Base-by-base conservation (phyloP, 1,284 basidiomycete species). In the Nidula niveotomentosa region DNA sequence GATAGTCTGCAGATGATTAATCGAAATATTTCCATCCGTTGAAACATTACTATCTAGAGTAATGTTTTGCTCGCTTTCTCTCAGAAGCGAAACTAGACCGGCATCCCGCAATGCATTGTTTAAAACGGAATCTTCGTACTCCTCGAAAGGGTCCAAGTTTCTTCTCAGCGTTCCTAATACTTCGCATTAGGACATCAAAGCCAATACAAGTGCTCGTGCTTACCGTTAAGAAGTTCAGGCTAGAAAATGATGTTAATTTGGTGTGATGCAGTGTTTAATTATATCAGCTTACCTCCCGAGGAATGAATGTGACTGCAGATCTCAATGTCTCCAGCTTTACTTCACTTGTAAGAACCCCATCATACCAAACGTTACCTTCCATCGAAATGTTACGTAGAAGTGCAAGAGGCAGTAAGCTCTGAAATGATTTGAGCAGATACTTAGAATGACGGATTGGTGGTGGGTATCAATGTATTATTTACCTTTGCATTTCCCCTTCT, bases 1-100 rank as follows among this genome's bases (percentile, higher is more conserved):
- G 33, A 86, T 66, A 48, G 84, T 84, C 64, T 91, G 89, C 3
- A 88, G 75, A 64, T 91, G 86, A 2, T 89, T 88, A 36, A 89
- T 83, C 1, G 82, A 85, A 35, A 91, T 91, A 12, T 75, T 68
- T 4, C 88, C 88, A 0, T 81, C 84, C 47, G 76, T 76, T 0
- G 84, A 70, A 46, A 88, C 80, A 33, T 71, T 70, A 51, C 69
- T 81, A 53, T 84, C 81, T 10, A 84, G 63, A 1, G 76, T 81
- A 52, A 85, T 75, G 35, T 69, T 72, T 15, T 72, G 76, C 59
- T 82, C 76, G 36, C 81, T 78, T 35, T 84, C 78, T 41, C 59
- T 71, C 60, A 83, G 81, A 4, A 84, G 65, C 2, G 80, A 72
- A 60, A 76, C 81, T 1, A 87, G 66, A 0, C 83, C 83, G 3